Evolutionary conservation across 768 basidiomycete genomes (phyloP).

Genomic region (Lyophyllum decastes): DNA sequence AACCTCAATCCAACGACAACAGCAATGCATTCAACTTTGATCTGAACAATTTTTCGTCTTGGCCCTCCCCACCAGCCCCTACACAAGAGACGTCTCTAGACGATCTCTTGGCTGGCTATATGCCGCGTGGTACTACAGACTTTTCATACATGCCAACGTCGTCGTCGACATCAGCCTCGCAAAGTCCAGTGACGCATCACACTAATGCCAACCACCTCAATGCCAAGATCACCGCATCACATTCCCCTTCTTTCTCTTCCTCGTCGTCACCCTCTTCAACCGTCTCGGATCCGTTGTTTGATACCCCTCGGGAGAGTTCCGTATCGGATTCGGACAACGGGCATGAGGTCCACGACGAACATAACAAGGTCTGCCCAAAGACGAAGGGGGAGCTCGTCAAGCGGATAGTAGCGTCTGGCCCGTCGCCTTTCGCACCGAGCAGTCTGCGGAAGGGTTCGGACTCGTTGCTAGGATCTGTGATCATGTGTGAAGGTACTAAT

Average conservation of each 20-base stretch:
- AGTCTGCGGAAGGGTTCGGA: constrained; percentile 47
- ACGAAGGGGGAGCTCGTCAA: constrained; percentile 54
- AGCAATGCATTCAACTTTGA: constrained; percentile 46
- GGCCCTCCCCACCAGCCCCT: constrained; percentile 37
- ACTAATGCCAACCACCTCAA: constrained; percentile 22
- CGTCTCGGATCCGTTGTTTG: constrained; percentile 35
- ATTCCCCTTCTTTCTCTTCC: constrained; percentile 38
- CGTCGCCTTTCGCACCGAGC: constrained; percentile 56
- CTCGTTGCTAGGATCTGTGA: constrained; percentile 45
- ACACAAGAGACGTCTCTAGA: constrained; percentile 43
- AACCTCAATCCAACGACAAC: constrained; percentile 15
- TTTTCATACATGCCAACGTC: constrained; percentile 29
- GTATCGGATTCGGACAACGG: constrained; percentile 29
- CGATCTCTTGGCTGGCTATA: constrained; percentile 45
- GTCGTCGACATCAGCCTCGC: constrained; percentile 35
- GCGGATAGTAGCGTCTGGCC: constrained; percentile 53
- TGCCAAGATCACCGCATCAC: constrained; percentile 17
- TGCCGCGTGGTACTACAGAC: constrained; percentile 32
- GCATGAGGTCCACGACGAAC: constrained; percentile 16
- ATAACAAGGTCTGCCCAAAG: constrained; percentile 45
- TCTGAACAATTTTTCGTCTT: constrained; percentile 45
- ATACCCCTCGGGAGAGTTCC: constrained; percentile 33
- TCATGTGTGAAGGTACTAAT: constrained; percentile 66
- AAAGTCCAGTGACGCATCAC: constrained; percentile 61
- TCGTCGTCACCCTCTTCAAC: constrained; percentile 37